These are phyloP conservation scores for Candida insectorum DNA, from an alignment of 805 yeast species.

Conservation along the genomic window DNA sequence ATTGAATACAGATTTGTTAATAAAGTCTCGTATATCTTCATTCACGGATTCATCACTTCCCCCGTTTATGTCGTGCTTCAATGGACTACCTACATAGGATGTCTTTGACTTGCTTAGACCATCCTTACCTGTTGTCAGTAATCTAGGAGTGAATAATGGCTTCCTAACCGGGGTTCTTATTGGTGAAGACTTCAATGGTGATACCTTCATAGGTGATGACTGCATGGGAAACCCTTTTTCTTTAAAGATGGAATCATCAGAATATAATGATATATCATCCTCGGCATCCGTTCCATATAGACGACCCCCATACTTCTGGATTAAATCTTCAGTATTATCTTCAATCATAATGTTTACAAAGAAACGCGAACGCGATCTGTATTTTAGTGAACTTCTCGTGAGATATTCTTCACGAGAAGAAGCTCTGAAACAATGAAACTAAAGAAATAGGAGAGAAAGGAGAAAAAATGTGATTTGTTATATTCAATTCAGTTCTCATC, in stretches of 20 bases:
- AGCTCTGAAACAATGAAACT: no score
- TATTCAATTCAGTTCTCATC: neutral
- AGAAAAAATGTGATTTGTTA: no score
- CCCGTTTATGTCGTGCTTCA: slow-evolving; percentile 2
- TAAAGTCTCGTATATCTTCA: slow-evolving; percentile 3
- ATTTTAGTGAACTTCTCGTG: neutral
- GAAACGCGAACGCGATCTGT: neutral
- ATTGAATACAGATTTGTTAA: neutral
- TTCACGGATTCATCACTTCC: slow-evolving; percentile 5
- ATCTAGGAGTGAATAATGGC: slow-evolving; percentile 4
- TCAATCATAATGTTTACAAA: slow-evolving; percentile 8
- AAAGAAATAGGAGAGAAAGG: no score
- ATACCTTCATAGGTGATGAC: slow-evolving; percentile 1
- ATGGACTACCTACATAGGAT: slow-evolving; percentile 4
- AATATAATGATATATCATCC: slow-evolving; percentile 12
- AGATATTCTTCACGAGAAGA: neutral
- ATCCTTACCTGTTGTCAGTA: neutral
- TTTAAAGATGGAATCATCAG: slow-evolving; percentile 14
- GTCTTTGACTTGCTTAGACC: no score
- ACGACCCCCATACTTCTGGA: slow-evolving; percentile 3
- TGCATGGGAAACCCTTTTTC: no score
- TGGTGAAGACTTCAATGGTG: slow-evolving; percentile 4
- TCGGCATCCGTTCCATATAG: neutral
- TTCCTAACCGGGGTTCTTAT: slow-evolving; percentile 6
- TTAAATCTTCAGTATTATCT: slow-evolving; percentile 5